Conservation (phyloP, 345 rosid genomes). For the Kandelia obovata region DNA sequence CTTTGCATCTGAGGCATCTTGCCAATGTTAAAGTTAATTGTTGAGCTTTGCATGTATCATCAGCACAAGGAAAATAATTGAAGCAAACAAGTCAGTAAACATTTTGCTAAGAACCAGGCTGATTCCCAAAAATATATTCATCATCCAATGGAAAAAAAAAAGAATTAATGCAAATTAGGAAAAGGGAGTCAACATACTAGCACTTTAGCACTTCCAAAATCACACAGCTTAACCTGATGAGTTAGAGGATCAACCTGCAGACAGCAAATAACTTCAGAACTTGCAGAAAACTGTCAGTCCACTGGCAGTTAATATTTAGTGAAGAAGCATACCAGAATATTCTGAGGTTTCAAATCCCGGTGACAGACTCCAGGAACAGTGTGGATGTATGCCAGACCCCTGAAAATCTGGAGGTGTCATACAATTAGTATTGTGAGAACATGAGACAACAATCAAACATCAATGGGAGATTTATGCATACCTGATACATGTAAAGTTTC, state of each 20-base stretch:
- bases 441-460: conserved; percentile 8
- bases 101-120: too few species aligned
- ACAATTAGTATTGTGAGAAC: conserved; percentile 6
- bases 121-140: too few species aligned
- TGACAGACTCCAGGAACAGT: conserved; percentile 82
- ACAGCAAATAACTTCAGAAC: conserved; percentile 17
- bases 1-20: too few species aligned
- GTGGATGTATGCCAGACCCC: conserved; percentile 82
- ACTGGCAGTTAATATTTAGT: not conserved
- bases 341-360: conserved; percentile 88
- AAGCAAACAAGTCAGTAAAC: not conserved
- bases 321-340: conserved; percentile 60
- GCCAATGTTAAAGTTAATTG: too few species aligned
- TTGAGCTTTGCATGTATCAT: too few species aligned
- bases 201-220: conserved; percentile 93
- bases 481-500: conserved; percentile 85
- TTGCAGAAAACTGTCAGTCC: not conserved
- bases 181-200: conserved; percentile 41
- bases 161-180: not conserved
- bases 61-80: not conserved
- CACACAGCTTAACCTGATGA: conserved; percentile 49
- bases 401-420: conserved; percentile 49
- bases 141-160: not conserved
- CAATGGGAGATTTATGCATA: conserved; percentile 13
- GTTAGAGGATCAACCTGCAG: conserved; percentile 89